These are phyloP conservation scores for Trichomonascus vanleenenianus DNA, from an alignment of 805 yeast species.

Conservation along the genomic window DNA sequence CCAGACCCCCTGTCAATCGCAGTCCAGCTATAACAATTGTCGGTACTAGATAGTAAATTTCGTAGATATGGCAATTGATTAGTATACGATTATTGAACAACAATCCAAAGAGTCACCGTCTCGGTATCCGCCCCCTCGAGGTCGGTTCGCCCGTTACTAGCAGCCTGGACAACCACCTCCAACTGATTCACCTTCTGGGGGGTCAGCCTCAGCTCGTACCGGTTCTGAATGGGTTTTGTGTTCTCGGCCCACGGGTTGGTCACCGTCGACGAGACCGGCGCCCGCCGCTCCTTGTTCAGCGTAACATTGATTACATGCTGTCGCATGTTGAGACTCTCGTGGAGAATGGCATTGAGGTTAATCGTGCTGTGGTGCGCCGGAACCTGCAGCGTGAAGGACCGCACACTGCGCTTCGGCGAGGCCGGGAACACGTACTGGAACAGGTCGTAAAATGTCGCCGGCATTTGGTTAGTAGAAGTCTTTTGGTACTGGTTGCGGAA, in stretches of 20 bases:
- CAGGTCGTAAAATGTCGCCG: constrained; percentile 25
- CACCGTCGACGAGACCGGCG: constrained; percentile 18
- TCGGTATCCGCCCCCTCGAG: constrained; percentile 12
- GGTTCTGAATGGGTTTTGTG: constrained; percentile 17
- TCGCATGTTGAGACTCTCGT: constrained; percentile 31
- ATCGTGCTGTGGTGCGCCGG: constrained; percentile 43
- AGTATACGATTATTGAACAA: not conserved
- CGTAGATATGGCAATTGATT: too few relatives aligned
- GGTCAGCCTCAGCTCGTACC: constrained; percentile 26
- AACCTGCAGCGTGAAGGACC: constrained; percentile 38
- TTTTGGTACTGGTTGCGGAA: constrained; percentile 23
- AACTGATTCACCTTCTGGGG: constrained; percentile 26
- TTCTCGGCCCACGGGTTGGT: constrained; percentile 18
- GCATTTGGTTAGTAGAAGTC: constrained; percentile 17
- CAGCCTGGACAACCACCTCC: constrained; percentile 24
- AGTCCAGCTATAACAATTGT: too few relatives aligned
- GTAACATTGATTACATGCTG: constrained; percentile 25
- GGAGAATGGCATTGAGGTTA: constrained; percentile 37
- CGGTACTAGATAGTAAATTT: too few relatives aligned
- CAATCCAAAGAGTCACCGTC: constrained; percentile 13
- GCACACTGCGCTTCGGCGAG: constrained; percentile 30
- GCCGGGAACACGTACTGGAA: constrained; percentile 33
- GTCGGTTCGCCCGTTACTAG: not conserved
- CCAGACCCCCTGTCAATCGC: not conserved
- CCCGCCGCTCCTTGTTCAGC: constrained; percentile 25